Evolutionary conservation across 768 basidiomycete genomes (phyloP).

Genomic region (Daedaleopsis sinensis): DNA sequence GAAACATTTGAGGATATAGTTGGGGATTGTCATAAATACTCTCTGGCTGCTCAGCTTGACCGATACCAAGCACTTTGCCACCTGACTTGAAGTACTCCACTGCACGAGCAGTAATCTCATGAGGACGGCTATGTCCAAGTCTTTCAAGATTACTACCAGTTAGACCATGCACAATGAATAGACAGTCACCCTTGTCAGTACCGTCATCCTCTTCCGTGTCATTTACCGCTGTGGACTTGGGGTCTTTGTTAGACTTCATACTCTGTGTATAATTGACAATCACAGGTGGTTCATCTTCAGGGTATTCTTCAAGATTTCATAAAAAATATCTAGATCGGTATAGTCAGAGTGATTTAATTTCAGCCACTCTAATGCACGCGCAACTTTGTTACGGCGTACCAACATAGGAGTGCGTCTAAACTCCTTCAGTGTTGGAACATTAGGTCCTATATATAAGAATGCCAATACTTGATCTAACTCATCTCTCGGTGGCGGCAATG

Average conservation of each 20-base stretch:
- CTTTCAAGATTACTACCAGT: background rate
- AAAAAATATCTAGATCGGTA: constrained; percentile 12
- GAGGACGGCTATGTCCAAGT: background rate
- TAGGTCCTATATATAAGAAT: constrained; percentile 35
- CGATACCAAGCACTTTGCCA: constrained; percentile 3
- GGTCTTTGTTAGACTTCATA: background rate
- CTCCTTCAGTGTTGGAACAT: constrained; percentile 31
- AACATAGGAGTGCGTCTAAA: constrained; percentile 25
- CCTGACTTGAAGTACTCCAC: constrained; percentile 8
- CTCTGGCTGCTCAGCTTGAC: constrained; percentile 1
- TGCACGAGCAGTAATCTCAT: background rate
- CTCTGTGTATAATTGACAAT: background rate
- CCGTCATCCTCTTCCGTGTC: background rate
- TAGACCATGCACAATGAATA: constrained; percentile 13
- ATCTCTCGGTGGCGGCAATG: constrained; percentile 7
- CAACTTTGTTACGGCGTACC: constrained; percentile 26
- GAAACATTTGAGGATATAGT: constrained; percentile 20
- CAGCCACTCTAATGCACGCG: constrained; percentile 23
- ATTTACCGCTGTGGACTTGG: background rate
- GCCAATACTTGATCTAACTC: constrained; percentile 28
- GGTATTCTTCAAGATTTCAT: constrained; percentile 10
- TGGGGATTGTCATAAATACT: constrained; percentile 19
- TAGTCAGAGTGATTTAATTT: constrained; percentile 23
- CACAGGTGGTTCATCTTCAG: constrained; percentile 11
- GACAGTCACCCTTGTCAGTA: background rate